Base-by-base conservation (phyloP, 1,139 yeast species). In the Blastobotrys arbuscula region DNA sequence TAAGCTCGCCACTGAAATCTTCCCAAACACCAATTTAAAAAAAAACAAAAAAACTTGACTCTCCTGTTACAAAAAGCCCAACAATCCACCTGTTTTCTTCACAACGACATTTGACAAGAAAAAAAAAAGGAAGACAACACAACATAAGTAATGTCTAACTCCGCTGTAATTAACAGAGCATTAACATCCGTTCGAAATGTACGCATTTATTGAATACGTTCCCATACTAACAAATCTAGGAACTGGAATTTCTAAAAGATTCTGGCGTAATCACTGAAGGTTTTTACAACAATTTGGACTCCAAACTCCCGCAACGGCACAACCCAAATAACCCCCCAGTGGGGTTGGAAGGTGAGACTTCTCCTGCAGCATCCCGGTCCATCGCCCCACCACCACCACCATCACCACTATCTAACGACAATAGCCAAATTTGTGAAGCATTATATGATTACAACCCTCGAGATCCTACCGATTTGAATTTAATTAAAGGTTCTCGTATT, bases 171-270 rank as follows among this genome's bases (percentile, higher is more conserved):
- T 53, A 87, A 86, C 69, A 80, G 95, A 61, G 85, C 96, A 2
- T 69, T 87, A 55, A 80, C 90, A 2, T 80, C 82, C 13, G 71
- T 87, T 50, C 79, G 80, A 65, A 86, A 89, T 12, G 87, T 71
- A 56, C 49, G 74, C 64, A 40, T 19, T 16, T 23, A 41, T 13
- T 28, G 31, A 9, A 9, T 34, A 5, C 46, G 19, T 16, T 42
- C 15, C 37, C 23, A 39, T 34, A 13, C 37, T 28, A 16, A 15
- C 19, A n/a, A 13, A 16, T 19, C 18, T 39, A 72, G 74, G 86
- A 89, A 64, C 76, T 89, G 47, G 96, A 87, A 64, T 88, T 88
- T 63, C 73, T 89, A 47, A 72, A 70, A 47, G 96, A 87, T 59
- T 83, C 94, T 1, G 81, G 82, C 42, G 94, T 87, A 45, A 80